phyloP scores from a whole-genome alignment of 371 early-diverging fungal species.

The Smittium mucronatum region DNA sequence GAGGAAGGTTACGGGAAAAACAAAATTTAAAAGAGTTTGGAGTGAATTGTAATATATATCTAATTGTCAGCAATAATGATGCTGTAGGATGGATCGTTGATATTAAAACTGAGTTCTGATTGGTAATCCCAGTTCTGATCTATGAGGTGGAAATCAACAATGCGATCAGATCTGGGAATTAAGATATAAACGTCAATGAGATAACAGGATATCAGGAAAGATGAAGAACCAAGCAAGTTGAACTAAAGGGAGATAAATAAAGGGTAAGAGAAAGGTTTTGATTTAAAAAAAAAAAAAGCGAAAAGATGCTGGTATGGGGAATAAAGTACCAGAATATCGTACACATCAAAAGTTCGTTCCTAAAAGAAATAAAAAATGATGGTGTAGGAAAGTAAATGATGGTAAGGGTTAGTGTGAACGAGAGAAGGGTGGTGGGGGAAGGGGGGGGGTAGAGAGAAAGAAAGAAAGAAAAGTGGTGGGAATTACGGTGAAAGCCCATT shows the following conservation, averaged over 20 bases:
- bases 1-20: too few relatives aligned
- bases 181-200: background rate
- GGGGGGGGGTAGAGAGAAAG: too few relatives aligned
- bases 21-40: too few relatives aligned
- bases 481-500: background rate
- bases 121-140: background rate
- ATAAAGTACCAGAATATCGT: slow-evolving; percentile 2
- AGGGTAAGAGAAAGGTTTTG: background rate
- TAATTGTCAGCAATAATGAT: background rate
- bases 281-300: background rate
- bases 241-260: background rate
- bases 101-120: background rate
- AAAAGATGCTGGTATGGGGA: background rate
- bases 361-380: background rate
- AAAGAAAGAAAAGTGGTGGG: too few relatives aligned
- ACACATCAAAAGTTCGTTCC: slow-evolving; percentile 1
- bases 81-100: background rate
- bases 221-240: background rate
- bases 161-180: background rate
- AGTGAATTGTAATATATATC: too few relatives aligned
- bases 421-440: too few relatives aligned
- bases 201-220: background rate
- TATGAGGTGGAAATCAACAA: background rate
- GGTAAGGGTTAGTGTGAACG: too few relatives aligned
- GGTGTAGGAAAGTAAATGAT: too few relatives aligned